A percentile compares a stretch with the other conserved stretches of the same genome.
phyloP scores from a whole-genome alignment of 768 basidiomycete genomes.

The Pleurotus citrinopileatus region DNA sequence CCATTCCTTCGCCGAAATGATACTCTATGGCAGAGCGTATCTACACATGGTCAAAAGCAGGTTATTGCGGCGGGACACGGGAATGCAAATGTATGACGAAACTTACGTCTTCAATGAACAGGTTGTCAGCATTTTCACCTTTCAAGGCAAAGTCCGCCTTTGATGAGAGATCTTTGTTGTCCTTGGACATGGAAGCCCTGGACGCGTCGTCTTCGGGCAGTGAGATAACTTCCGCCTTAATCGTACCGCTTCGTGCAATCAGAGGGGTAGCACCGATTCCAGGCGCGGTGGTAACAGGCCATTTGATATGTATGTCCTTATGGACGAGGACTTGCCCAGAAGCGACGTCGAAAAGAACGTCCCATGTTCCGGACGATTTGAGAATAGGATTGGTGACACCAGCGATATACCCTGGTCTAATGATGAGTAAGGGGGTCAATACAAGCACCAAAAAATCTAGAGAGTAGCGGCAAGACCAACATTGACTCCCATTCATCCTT shows the following conservation, averaged over 20 bases:
- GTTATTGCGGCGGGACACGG: neutral
- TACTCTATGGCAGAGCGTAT: conserved; percentile 83
- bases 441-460: neutral
- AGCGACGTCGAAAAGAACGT: conserved; percentile 89
- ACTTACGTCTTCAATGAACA: conserved; percentile 94
- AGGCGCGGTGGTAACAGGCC: conserved; percentile 42
- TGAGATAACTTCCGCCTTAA: conserved; percentile 62
- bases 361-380: conserved; percentile 85
- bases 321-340: conserved; percentile 83
- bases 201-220: conserved; percentile 72
- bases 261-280: conserved; percentile 36
- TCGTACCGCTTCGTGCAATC: conserved; percentile 53
- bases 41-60: conserved; percentile 34
- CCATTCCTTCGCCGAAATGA: conserved; percentile 87
- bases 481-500: conserved; percentile 88
- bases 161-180: conserved; percentile 46
- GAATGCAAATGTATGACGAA: neutral
- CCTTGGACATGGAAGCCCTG: conserved; percentile 32
- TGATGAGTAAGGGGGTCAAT: neutral
- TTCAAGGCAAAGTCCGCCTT: conserved; percentile 57
- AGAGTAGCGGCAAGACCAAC: conserved; percentile 42
- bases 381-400: conserved; percentile 98
- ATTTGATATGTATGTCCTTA: conserved; percentile 71
- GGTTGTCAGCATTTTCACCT: conserved; percentile 66
- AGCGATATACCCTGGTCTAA: conserved; percentile 88